Conservation (phyloP, 768 basidiomycete genomes). For the Boletus rex-veris region DNA sequence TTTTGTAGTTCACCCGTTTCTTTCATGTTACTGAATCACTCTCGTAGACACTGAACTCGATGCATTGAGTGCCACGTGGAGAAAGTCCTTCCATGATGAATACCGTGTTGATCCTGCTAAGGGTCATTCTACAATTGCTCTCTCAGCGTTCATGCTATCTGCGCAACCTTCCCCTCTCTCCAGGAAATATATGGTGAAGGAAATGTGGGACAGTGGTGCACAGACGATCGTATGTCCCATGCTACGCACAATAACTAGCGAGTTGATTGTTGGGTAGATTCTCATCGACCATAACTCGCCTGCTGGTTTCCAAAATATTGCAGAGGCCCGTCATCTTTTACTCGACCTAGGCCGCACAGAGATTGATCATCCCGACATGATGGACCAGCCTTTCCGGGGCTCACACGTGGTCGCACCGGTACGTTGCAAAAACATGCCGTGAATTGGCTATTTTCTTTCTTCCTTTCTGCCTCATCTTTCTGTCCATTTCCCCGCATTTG, state of each 20-base stretch:
- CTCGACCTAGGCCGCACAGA: slow-evolving; percentile 62
- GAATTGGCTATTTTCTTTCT: not conserved
- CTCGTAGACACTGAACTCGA: slow-evolving; percentile 47
- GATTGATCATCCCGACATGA: slow-evolving; percentile 42
- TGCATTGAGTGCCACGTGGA: slow-evolving; percentile 47
- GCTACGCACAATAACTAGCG: not conserved
- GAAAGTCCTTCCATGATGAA: slow-evolving; percentile 52
- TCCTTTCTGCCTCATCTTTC: not conserved
- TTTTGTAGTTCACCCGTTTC: not conserved
- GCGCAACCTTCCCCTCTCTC: slow-evolving; percentile 58
- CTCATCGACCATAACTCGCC: slow-evolving; percentile 82
- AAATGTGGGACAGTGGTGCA: slow-evolving; percentile 92
- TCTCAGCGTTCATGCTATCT: slow-evolving; percentile 87
- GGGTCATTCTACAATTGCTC: slow-evolving; percentile 56
- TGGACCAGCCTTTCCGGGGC: slow-evolving; percentile 43
- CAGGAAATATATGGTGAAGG: slow-evolving; percentile 64
- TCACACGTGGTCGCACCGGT: slow-evolving; percentile 89
- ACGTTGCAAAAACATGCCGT: slow-evolving; percentile 27
- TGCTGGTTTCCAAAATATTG: slow-evolving; percentile 72
- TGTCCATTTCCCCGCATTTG: slow-evolving; percentile 15
- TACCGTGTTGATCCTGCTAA: slow-evolving; percentile 39
- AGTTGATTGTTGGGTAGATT: slow-evolving; percentile 44
- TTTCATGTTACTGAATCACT: slow-evolving; percentile 11
- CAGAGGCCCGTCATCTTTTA: slow-evolving; percentile 74
- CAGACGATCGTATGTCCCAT: slow-evolving; percentile 58